Percentiles rank a stretch among this genome's conserved stretches.
phyloP scores from a whole-genome alignment of 106 monocot genomes.

The Narthecium ossifragum region DNA sequence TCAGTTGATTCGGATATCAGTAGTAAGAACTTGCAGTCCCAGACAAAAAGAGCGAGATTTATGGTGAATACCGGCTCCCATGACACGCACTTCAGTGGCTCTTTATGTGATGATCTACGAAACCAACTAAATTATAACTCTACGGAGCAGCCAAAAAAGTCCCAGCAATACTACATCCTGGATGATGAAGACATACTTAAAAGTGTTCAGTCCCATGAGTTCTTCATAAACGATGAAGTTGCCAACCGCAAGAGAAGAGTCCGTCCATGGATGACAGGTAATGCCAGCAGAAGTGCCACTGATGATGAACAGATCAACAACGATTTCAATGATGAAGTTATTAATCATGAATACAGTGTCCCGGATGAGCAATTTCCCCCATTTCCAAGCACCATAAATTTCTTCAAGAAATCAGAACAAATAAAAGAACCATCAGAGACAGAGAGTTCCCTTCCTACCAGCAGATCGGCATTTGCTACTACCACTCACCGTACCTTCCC shows the following conservation, averaged over 20 bases:
- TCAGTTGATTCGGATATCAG: constrained; percentile 73
- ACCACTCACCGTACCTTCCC: constrained; percentile 32
- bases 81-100: constrained; percentile 19
- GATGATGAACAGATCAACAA: constrained; percentile 9
- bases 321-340: constrained; percentile 22
- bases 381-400: constrained; percentile 9
- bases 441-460: constrained; percentile 14
- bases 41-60: constrained; percentile 42
- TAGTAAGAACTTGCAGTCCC: constrained; percentile 35
- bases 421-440: constrained; percentile 17
- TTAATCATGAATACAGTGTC: constrained; percentile 15
- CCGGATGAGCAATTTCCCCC: constrained; percentile 16
- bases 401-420: constrained; percentile 16
- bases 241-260: constrained; percentile 10
- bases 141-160: constrained; percentile 13
- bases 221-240: constrained; percentile 13
- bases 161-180: constrained; percentile 11
- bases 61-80: constrained; percentile 2
- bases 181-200: constrained; percentile 7
- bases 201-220: constrained; percentile 8
- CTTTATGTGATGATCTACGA: constrained; percentile 16
- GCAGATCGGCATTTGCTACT: constrained; percentile 12
- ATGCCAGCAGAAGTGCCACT: too few species aligned
- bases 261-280: constrained; percentile 13
- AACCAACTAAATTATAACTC: constrained; percentile 9